phyloP scores from a whole-genome alignment of 306 rosid species.

The Castanea sativa region DNA sequence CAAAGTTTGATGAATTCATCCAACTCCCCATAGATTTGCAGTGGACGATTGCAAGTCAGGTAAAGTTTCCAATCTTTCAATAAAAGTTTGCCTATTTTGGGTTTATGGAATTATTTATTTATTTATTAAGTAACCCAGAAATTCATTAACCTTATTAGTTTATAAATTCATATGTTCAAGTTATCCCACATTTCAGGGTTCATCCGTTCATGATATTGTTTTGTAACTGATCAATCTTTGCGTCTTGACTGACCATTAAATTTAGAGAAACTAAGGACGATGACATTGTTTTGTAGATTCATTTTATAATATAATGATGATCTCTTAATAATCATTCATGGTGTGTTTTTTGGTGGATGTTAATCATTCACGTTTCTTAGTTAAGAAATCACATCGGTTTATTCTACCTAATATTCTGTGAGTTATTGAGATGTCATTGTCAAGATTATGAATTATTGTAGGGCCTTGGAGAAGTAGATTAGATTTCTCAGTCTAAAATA shows the following conservation, averaged over 20 bases:
- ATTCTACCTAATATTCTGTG: background rate
- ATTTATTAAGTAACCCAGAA: background rate
- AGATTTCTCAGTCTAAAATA: background rate
- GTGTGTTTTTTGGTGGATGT: too few relatives aligned
- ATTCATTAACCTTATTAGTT: background rate
- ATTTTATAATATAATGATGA: background rate
- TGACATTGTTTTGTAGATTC: background rate
- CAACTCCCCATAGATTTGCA: slow-evolving; percentile 97
- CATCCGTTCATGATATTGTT: background rate
- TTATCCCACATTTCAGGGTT: background rate
- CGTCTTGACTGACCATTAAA: background rate
- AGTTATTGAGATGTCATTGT: background rate
- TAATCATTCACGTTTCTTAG: background rate
- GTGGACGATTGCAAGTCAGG: slow-evolving; percentile 94
- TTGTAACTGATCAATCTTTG: background rate
- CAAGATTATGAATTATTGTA: background rate
- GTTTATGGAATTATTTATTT: background rate
- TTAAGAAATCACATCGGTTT: background rate
- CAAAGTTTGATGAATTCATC: slow-evolving; percentile 95
- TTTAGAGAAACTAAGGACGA: background rate
- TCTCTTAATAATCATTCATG: background rate
- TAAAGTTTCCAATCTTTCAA: slow-evolving; percentile 15
- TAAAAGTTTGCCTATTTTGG: background rate
- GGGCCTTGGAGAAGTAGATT: background rate
- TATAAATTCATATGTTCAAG: background rate